phyloP scores from a whole-genome alignment of 345 rosid species.

The Litchi chinensis region DNA sequence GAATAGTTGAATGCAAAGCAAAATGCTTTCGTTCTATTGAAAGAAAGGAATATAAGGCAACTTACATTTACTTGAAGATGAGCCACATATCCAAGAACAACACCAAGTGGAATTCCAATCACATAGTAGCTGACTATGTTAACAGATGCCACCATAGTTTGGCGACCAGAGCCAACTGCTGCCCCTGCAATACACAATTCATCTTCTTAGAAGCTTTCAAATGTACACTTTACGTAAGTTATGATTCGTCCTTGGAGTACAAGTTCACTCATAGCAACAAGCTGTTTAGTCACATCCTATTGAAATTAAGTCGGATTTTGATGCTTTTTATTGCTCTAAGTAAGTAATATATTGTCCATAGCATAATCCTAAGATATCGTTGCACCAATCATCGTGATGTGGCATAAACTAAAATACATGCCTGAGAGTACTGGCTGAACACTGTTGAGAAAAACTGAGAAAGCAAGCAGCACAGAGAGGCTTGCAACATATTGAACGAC shows the following conservation, averaged over 20 bases:
- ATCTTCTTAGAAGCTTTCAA: too few species aligned
- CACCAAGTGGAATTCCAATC: constrained; percentile 47
- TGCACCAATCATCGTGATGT: neutral
- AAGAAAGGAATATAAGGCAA: too few species aligned
- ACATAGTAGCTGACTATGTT: constrained; percentile 53
- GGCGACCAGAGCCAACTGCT: constrained; percentile 56
- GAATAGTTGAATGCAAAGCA: neutral
- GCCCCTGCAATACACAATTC: constrained; percentile 35
- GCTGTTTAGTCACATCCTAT: too few species aligned
- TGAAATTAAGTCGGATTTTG: too few species aligned
- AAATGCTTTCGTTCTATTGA: neutral
- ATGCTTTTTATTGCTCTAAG: too few species aligned
- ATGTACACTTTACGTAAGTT: too few species aligned
- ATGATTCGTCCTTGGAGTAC: too few species aligned
- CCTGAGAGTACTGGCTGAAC: constrained; percentile 67
- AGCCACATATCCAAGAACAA: constrained; percentile 39
- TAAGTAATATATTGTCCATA: neutral
- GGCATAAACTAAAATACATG: neutral
- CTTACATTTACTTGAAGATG: constrained; percentile 37
- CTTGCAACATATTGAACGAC: constrained; percentile 47
- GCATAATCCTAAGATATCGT: neutral
- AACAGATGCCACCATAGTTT: constrained; percentile 41
- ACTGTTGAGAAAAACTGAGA: constrained; percentile 66
- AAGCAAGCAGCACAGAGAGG: constrained; percentile 58
- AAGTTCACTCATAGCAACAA: too few species aligned